Evolutionary conservation across 177 flowering plant species (phyloP), one percentile per base, ranked within the genome.

Genomic region (Vitis hybrid): DNA sequence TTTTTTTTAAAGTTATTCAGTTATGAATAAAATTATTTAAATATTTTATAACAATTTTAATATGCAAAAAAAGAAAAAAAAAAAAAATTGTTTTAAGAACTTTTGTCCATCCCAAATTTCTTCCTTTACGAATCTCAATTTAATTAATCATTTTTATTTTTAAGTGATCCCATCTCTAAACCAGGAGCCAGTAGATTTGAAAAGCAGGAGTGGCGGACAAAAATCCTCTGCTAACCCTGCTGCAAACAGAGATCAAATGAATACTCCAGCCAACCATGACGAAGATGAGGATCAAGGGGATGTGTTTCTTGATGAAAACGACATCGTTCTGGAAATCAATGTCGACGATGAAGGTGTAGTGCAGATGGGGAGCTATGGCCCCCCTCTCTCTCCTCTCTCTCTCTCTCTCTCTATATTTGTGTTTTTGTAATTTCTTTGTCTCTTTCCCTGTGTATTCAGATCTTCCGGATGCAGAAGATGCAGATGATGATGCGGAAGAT

Each of bases 391-490:
- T 69, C 50, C 19, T 19, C 19, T 19, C 29, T 26, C 45, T 60
- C 16, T 69, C 3, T 69, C 50, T 72, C 16, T 18, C 48, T 14
- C 19, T 58, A 11, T 62, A 10, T 70, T 3, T 49, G 6, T 52
- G 50, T 33, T 11, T 70, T 14, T 10, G 3, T 49, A 1, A 39
- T 26, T 49, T 6, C 16, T 53, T 1, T 64, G 11, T 72, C 1
- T 3, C 50, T 1, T 45, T 53, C 1, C 51, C 39, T 7, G 64
- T 65, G 56, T 15, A 56, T 63, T 5, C 76, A 85, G 91, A 86
- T 69, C 88, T 87, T 73, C 90, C 88, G 51, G 88, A 87, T 62
- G 87, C 69, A 0, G 86, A 76, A 1, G 90, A 85, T 3, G 84
- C 78, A 12, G 75, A 15, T 2, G 77, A 69, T 19, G 85, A 80